Evolutionary conservation across 2,329 filamentous ascomycete genomes (phyloP).

Genomic region (Venturiaceae sp.): DNA sequence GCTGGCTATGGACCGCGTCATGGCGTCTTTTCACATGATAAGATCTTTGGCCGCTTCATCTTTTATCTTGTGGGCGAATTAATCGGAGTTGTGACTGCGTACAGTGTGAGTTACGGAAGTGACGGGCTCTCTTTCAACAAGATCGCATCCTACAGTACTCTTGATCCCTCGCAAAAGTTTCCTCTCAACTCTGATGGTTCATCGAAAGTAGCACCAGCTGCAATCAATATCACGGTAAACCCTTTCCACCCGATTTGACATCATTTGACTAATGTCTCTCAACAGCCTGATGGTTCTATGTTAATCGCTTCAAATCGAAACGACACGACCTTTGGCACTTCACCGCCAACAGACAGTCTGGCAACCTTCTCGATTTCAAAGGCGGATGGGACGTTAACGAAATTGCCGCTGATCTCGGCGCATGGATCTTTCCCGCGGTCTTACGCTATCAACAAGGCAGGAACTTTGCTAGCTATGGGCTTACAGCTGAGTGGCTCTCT

Average conservation of each 20-base stretch:
- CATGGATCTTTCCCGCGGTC: slow-evolving; percentile 58
- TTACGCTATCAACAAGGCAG: slow-evolving; percentile 56
- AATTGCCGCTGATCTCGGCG: slow-evolving; percentile 50
- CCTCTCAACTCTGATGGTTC: neutral
- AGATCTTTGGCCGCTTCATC: slow-evolving; percentile 20
- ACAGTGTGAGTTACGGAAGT: slow-evolving; percentile 10
- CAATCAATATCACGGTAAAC: neutral
- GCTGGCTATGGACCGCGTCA: slow-evolving; percentile 26
- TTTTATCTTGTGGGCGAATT: slow-evolving; percentile 6
- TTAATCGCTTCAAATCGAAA: slow-evolving; percentile 60
- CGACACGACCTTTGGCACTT: slow-evolving; percentile 42
- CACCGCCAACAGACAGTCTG: slow-evolving; percentile 46
- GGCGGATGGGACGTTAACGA: slow-evolving; percentile 45
- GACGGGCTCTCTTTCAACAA: slow-evolving; percentile 35
- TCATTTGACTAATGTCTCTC: neutral
- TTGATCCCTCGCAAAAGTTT: neutral
- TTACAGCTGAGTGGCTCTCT: slow-evolving; percentile 53
- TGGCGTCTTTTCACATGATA: slow-evolving; percentile 17
- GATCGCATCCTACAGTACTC: slow-evolving; percentile 15
- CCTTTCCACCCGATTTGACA: neutral
- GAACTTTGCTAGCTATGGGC: slow-evolving; percentile 54
- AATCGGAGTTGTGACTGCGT: neutral
- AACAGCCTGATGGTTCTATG: slow-evolving; percentile 18
- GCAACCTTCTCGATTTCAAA: slow-evolving; percentile 39
- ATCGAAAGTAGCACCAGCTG: neutral